Evolutionary conservation across 345 rosid species (phyloP), one percentile per base, ranked within the genome.

Genomic region (Citrus trifoliata): DNA sequence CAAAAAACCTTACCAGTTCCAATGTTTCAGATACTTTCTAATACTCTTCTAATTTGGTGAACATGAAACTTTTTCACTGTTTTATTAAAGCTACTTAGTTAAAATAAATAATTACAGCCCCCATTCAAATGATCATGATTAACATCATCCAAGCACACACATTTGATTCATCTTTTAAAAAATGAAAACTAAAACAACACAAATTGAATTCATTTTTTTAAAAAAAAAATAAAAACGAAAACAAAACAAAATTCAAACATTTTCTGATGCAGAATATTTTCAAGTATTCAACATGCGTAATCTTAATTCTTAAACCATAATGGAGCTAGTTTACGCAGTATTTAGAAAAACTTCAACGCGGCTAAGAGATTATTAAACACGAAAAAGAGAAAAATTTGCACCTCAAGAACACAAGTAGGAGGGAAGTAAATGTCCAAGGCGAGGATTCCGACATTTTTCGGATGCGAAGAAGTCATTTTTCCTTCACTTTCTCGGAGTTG

Each of bases 391-490:
- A n/a, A 67, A 1, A 0, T 2, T 10, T 76, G 35, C 66, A 55
- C 79, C 79, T 68, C 67, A 24, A 13, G 6, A 37, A 77, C 56
- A 4, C 40, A 68, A 16, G 67, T 37, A 55, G 79, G 66, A 37
- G 58, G 79, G 58, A 77, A 37, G 67, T 68, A 77, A 21, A 78
- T 70, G 21, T 62, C 76, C 10, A 62, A 46, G 22, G 71, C 80
- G 55, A 62, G 80, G 63, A 78, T 71, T 24, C 76, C 71, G 3
- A 63, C 76, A 35, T 63, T 63, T 48, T 62, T 32, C 30, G 75
- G 61, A 59, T 35, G 60, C 24, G 48, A 40, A 77, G 48, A 40
- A 60, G 69, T 40, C 80, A 69, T 69, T 42, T 38, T 42, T 30
- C 55, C 13, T 68, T 48, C 25, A 4, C 16, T 40, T 40, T 18